These are phyloP conservation scores for Citrus reticulata DNA, from an alignment of 345 rosid species.

Conservation along the genomic window DNA sequence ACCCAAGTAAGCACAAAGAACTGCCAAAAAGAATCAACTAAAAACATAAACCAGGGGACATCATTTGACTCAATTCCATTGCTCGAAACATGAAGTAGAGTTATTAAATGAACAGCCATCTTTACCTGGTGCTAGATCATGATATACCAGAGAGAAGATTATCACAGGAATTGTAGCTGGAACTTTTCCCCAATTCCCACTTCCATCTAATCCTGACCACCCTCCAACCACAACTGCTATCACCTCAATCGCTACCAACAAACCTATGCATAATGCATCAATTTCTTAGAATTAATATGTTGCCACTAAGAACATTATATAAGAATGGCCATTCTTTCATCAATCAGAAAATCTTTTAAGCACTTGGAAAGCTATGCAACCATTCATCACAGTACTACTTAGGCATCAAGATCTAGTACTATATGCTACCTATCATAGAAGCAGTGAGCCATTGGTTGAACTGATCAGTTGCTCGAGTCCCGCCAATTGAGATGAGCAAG, in stretches of 20 bases:
- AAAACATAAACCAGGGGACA: slow-evolving; percentile 4
- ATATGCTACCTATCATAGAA: slow-evolving; percentile 48
- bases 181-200: slow-evolving; percentile 53
- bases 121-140: slow-evolving; percentile 56
- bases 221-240: slow-evolving; percentile 40
- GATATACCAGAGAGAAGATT: slow-evolving; percentile 60
- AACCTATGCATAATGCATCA: slow-evolving; percentile 35
- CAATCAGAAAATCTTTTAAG: neutral
- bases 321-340: neutral
- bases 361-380: neutral
- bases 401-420: neutral
- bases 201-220: slow-evolving; percentile 48
- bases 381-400: neutral
- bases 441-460: slow-evolving; percentile 57
- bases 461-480: slow-evolving; percentile 52
- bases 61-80: neutral
- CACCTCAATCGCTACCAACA: slow-evolving; percentile 52
- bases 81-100: neutral
- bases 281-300: neutral
- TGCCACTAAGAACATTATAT: neutral
- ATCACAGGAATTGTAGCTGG: slow-evolving; percentile 55
- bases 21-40: slow-evolving; percentile 26
- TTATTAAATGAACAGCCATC: neutral
- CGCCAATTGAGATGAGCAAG: slow-evolving; percentile 42
- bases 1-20: slow-evolving; percentile 63